Percentiles rank a stretch among this genome's conserved stretches.
These are phyloP conservation scores for Chlamydomonas sp. DNA, from an alignment of 139 green algal species.

Conservation along the genomic window DNA sequence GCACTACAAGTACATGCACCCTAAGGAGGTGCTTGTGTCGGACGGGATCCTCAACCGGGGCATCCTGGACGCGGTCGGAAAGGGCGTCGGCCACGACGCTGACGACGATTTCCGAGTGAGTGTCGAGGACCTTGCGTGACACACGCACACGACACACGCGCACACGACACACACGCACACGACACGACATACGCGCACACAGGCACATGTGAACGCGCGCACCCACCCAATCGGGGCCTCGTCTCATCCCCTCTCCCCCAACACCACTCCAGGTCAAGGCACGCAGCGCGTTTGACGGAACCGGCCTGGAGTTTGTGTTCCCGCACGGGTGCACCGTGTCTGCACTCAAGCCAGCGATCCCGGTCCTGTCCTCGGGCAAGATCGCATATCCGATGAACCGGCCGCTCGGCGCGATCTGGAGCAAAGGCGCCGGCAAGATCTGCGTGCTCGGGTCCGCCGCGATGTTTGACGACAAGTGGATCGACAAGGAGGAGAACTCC, in stretches of 20 bases:
- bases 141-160: too few species aligned
- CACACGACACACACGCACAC: too few species aligned
- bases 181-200: too few species aligned
- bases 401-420: slow-evolving; percentile 40
- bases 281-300: slow-evolving; percentile 35
- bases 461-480: slow-evolving; percentile 78
- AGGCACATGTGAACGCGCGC: too few species aligned
- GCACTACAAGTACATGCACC: slow-evolving; percentile 78
- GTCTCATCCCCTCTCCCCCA: too few species aligned
- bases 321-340: slow-evolving; percentile 66
- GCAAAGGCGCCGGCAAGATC: slow-evolving; percentile 44
- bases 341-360: slow-evolving; percentile 58
- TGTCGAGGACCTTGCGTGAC: neutral
- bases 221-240: slow-evolving; percentile 2
- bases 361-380: slow-evolving; percentile 65
- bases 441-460: slow-evolving; percentile 57
- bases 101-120: slow-evolving; percentile 36
- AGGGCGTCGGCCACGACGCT: slow-evolving; percentile 19
- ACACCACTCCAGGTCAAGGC: too few species aligned
- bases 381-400: slow-evolving; percentile 72
- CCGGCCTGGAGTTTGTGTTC: slow-evolving; percentile 66
- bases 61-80: slow-evolving; percentile 39
- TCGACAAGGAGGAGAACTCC: slow-evolving; percentile 80
- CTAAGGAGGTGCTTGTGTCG: slow-evolving; percentile 61
- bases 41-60: slow-evolving; percentile 76